A percentile compares a stretch with the other conserved stretches of the same genome.
Conservation (phyloP, 495 filamentous ascomycete species). For the Neurospora hispaniola region DNA sequence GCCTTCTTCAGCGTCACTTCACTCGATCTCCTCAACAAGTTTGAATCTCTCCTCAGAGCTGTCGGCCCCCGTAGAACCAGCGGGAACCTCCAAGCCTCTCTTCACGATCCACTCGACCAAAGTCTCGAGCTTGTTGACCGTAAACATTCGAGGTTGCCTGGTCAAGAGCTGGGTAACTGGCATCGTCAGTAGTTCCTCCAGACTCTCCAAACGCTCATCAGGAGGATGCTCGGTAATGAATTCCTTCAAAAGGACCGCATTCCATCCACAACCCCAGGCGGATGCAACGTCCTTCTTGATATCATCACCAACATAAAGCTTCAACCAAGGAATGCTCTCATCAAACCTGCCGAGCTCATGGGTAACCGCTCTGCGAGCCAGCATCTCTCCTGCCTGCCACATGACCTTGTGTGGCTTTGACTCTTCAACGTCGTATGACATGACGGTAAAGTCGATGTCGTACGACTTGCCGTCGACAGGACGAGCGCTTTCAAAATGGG, state of each 20-base stretch:
- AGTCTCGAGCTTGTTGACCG: not conserved
- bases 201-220: not conserved
- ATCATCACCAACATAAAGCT: constrained; percentile 62
- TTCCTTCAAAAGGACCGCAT: constrained; percentile 38
- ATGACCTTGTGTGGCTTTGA: constrained; percentile 57
- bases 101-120: not conserved
- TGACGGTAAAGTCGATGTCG: constrained; percentile 56
- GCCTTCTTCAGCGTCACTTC: not conserved
- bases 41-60: not conserved
- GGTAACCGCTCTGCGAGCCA: constrained; percentile 16
- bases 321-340: constrained; percentile 27
- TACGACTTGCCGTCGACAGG: not conserved
- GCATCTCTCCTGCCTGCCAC: constrained; percentile 48
- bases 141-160: not conserved
- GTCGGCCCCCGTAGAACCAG: not conserved
- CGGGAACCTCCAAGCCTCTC: not conserved
- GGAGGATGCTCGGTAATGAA: not conserved
- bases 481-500: not conserved
- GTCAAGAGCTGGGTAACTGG: not conserved
- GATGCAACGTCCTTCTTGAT: constrained; percentile 50
- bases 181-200: not conserved
- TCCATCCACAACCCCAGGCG: constrained; percentile 55
- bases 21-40: not conserved
- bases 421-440: constrained; percentile 63
- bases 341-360: not conserved